A percentile compares a stretch with the other conserved stretches of the same genome.
phyloP scores from a whole-genome alignment of 1,284 basidiomycete species.

The Mycena citricolor region DNA sequence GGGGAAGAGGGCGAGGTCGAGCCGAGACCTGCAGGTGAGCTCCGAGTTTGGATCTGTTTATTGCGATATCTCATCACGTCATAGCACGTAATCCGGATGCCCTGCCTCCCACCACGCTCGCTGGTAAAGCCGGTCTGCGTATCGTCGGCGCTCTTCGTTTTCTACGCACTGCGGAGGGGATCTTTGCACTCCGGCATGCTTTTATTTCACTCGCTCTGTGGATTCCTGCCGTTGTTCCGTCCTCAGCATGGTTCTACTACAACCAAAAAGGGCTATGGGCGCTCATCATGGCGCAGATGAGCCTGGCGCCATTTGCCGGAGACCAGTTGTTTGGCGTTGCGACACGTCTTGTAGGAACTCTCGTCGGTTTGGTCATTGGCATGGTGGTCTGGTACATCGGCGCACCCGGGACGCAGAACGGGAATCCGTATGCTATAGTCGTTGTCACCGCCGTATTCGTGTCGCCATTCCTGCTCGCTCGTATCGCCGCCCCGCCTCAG shows the following conservation, averaged over 20 bases:
- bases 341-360: conserved; percentile 34
- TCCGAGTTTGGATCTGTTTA: too few species aligned
- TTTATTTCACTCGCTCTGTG: conserved; percentile 42
- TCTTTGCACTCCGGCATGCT: conserved; percentile 38
- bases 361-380: conserved; percentile 36
- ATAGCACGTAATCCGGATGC: conserved; percentile 26
- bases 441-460: conserved; percentile 36
- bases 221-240: conserved; percentile 38
- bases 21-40: too few species aligned
- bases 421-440: conserved; percentile 42
- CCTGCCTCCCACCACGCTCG: conserved; percentile 16
- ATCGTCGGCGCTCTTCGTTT: conserved; percentile 21
- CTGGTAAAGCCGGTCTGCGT: conserved; percentile 20
- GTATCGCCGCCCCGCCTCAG: conserved; percentile 33
- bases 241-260: conserved; percentile 43
- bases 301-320: conserved; percentile 39
- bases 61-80: neutral
- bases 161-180: conserved; percentile 22
- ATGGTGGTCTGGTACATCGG: conserved; percentile 44
- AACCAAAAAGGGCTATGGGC: conserved; percentile 43
- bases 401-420: conserved; percentile 30
- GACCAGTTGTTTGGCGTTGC: conserved; percentile 37
- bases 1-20: too few species aligned
- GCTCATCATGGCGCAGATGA: conserved; percentile 43
- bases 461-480: conserved; percentile 35